These are phyloP conservation scores for Tolypocladium sp. DNA, from an alignment of 2,329 filamentous ascomycete genomes.

Conservation along the genomic window DNA sequence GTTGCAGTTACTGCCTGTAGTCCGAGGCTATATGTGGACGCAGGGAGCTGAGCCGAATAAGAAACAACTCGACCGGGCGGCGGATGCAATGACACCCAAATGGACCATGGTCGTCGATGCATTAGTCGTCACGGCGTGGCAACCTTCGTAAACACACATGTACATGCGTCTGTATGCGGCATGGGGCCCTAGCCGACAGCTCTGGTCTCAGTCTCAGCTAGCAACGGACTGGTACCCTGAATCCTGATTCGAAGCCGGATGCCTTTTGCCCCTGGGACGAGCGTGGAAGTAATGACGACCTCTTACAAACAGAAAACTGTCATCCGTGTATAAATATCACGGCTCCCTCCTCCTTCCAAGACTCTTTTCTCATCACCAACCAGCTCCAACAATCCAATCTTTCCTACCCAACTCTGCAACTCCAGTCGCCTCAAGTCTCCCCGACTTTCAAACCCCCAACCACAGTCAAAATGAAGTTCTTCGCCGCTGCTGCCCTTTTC, in stretches of 20 bases:
- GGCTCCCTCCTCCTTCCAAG: neutral
- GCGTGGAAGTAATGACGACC: neutral
- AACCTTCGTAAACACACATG: neutral
- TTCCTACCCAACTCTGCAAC: neutral
- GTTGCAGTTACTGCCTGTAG: neutral
- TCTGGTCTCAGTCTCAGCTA: neutral
- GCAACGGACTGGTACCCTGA: neutral
- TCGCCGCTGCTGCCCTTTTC: constrained; percentile 7
- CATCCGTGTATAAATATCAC: neutral
- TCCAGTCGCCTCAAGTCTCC: neutral
- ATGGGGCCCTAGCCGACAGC: neutral
- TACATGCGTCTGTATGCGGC: neutral
- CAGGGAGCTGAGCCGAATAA: neutral
- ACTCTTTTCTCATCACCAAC: neutral
- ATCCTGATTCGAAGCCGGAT: neutral
- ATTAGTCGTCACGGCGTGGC: neutral
- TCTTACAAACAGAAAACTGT: neutral
- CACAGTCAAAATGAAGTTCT: constrained; percentile 11
- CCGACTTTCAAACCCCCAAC: neutral
- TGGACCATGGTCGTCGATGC: neutral
- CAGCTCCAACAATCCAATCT: neutral
- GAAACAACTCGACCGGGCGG: neutral
- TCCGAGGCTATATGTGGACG: neutral
- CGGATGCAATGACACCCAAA: neutral
- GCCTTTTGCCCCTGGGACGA: neutral